A percentile compares a stretch with the other conserved stretches of the same genome.
Conservation (phyloP, 768 basidiomycete species). For the Pluteus cervinus region DNA sequence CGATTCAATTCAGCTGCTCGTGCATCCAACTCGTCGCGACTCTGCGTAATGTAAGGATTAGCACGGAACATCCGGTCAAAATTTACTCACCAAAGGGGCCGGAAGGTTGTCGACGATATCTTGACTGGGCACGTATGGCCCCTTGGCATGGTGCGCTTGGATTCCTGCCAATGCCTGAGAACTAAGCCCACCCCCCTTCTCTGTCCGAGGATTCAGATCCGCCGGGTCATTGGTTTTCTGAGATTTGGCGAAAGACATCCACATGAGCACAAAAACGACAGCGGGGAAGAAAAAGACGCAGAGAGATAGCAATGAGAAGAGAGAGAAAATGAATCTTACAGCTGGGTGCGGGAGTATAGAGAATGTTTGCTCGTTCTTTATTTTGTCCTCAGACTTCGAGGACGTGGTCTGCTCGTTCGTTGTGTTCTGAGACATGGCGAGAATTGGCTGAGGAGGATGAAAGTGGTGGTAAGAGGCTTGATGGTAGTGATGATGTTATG, state of each 20-base stretch:
- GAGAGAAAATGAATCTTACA: constrained; percentile 34
- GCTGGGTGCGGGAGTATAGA: constrained; percentile 59
- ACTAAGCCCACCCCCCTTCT: constrained; percentile 24
- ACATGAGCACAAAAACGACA: neutral
- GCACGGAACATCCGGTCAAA: neutral
- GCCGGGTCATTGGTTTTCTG: constrained; percentile 59
- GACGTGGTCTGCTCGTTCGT: no score
- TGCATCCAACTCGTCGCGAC: constrained; percentile 43
- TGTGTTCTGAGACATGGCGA: no score
- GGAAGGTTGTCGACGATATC: constrained; percentile 39
- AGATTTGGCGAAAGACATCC: neutral
- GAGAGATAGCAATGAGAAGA: neutral
- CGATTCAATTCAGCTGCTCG: constrained; percentile 44
- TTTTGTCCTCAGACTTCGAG: no score
- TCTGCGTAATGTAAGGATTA: constrained; percentile 22
- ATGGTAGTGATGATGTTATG: no score
- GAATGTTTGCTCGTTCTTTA: constrained; percentile 35
- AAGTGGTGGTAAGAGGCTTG: no score
- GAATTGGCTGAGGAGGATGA: no score
- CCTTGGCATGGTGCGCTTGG: constrained; percentile 43
- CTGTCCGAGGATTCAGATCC: constrained; percentile 36
- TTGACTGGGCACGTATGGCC: constrained; percentile 42
- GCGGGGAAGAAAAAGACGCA: constrained; percentile 3
- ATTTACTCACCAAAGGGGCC: constrained; percentile 36
- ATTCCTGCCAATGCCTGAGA: constrained; percentile 27